phyloP scores from a whole-genome alignment of 306 rosid species.

The Nissolia schottii region DNA sequence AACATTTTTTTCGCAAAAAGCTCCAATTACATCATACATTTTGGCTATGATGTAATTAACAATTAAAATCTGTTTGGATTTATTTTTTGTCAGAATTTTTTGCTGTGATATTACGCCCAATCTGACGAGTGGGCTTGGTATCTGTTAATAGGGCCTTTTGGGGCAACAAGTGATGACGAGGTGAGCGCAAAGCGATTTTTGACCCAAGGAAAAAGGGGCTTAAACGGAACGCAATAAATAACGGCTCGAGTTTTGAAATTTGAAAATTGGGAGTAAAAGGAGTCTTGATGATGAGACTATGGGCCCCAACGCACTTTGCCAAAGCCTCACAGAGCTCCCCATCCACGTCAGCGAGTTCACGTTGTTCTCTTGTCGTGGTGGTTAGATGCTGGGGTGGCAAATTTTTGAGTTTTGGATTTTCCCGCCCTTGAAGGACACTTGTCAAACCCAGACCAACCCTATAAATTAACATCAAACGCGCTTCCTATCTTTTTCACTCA shows the following conservation, averaged over 20 bases:
- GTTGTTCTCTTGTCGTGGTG: no score
- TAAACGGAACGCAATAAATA: neutral
- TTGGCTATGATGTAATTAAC: no score
- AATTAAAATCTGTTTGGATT: no score
- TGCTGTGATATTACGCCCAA: neutral
- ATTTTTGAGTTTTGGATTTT: slow-evolving; percentile 24
- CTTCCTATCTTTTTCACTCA: neutral
- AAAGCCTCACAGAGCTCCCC: neutral
- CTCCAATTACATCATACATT: no score
- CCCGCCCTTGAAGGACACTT: slow-evolving; percentile 48
- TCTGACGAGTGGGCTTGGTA: neutral
- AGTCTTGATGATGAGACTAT: neutral
- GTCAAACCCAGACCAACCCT: slow-evolving; percentile 9
- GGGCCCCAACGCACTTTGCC: neutral
- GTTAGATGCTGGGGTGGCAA: no score
- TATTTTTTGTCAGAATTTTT: no score
- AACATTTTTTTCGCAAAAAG: no score
- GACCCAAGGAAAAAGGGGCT: neutral
- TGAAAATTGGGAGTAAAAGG: neutral
- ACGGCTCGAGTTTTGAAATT: neutral
- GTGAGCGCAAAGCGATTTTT: neutral
- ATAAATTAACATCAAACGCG: slow-evolving; percentile 21
- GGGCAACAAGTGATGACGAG: neutral
- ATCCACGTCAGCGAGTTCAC: neutral
- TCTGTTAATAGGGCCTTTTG: neutral